These are phyloP conservation scores for Galeopsis tetrahit DNA, from an alignment of 257 asterid species.

Conservation along the genomic window DNA sequence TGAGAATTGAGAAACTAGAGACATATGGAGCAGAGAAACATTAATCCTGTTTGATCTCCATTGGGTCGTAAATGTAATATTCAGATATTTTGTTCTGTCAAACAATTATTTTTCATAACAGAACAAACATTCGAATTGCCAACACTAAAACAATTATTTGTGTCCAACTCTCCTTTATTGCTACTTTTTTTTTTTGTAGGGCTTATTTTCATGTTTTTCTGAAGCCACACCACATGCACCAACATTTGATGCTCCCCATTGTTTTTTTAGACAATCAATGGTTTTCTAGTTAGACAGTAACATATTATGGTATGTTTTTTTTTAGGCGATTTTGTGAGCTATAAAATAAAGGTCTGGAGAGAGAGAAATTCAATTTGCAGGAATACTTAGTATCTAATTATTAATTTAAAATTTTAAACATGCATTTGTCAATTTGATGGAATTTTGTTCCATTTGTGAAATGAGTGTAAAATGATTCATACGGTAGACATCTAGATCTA, in stretches of 20 bases:
- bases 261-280: neutral
- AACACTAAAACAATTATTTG: conserved; percentile 13
- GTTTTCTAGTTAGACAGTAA: neutral
- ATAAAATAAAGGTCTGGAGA: neutral
- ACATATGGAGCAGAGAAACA: conserved; percentile 15
- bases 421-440: too few species aligned
- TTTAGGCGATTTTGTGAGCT: neutral
- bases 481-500: too few species aligned
- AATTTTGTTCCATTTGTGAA: too few species aligned
- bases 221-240: conserved; percentile 4
- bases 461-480: too few species aligned
- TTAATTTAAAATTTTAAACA: too few species aligned
- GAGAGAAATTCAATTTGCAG: neutral
- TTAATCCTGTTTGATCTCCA: neutral
- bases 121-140: conserved; percentile 17
- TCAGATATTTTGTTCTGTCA: neutral
- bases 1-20: conserved; percentile 23
- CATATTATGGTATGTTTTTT: neutral
- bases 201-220: neutral
- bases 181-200: neutral
- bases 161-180: neutral
- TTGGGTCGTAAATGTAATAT: neutral
- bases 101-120: conserved; percentile 24
- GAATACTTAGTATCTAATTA: too few species aligned
- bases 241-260: neutral